A percentile compares a stretch with the other conserved stretches of the same genome.
Evolutionary conservation across 2,329 filamentous ascomycete species (phyloP).

Genomic region (Thelonectria rubi): DNA sequence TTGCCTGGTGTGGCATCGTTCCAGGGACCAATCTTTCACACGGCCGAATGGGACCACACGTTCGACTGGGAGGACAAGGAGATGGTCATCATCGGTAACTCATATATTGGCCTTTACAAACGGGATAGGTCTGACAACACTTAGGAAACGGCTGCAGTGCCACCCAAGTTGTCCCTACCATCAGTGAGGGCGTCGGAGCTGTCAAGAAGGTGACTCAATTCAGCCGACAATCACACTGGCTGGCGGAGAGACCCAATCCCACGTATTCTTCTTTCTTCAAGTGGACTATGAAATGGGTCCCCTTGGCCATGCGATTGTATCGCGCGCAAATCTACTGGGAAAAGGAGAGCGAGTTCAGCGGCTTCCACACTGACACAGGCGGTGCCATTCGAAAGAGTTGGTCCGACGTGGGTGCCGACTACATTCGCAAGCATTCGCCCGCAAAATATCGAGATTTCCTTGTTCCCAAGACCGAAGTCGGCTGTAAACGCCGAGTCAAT

Average conservation of each 20-base stretch:
- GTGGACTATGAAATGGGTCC: constrained; percentile 38
- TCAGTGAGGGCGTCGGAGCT: constrained; percentile 33
- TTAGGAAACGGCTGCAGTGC: constrained; percentile 43
- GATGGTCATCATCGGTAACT: constrained; percentile 37
- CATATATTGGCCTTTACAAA: too few species aligned
- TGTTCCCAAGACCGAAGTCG: constrained; percentile 46
- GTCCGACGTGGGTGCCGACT: constrained; percentile 32
- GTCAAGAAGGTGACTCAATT: constrained; percentile 57
- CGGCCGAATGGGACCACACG: constrained; percentile 39
- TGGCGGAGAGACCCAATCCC: constrained; percentile 42
- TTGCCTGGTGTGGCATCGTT: constrained; percentile 35
- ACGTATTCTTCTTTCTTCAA: constrained; percentile 37
- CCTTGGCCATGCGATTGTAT: constrained; percentile 33
- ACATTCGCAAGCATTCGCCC: constrained; percentile 41
- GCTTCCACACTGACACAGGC: constrained; percentile 33
- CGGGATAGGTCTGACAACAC: rapidly evolving
- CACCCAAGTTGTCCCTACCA: constrained; percentile 38
- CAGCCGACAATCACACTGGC: constrained; percentile 59
- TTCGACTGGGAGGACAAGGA: constrained; percentile 41
- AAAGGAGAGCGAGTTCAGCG: constrained; percentile 35
- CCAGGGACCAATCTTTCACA: constrained; percentile 37
- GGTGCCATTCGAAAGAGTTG: constrained; percentile 28
- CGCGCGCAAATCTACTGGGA: constrained; percentile 35
- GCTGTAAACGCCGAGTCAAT: constrained; percentile 49
- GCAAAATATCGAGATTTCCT: constrained; percentile 44